Evolutionary conservation across 371 early-diverging fungal genomes (phyloP), one percentile per base, ranked within the genome.

Genomic region (Mucor racemosus): DNA sequence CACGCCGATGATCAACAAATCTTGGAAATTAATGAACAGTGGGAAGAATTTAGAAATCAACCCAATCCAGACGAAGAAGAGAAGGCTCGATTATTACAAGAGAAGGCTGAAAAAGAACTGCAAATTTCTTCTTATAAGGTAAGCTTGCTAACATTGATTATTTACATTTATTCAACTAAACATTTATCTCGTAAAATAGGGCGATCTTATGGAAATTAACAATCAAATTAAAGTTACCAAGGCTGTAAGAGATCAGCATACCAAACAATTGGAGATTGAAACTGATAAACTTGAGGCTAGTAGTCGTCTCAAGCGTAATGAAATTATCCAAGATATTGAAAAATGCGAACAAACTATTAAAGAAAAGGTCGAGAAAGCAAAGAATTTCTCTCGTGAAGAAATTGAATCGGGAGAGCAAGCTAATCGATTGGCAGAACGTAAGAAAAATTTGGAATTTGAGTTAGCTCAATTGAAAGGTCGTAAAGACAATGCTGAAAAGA

Each of bases 271-370:
- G 4, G 64, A 79, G 39, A 67, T 69, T 0, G 76, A 73, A 17
- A 72, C 72, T 8, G 62, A 78, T 6, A 76, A 77, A 63, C 59
- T 73, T 2, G 73, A 78, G 54, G 69, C 50, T 42, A 70, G 50
- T 61, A 76, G 82, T 36, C 50, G 64, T 11, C 4, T 68, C 19
- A 68, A 68, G 17, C 64, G 68, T 2, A 50, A 65, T 33, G 62
- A 62, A 42, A 68, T 72, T 11, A 1, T 41, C 1, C 68, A 64
- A 0, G 83, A 86, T 34, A 84, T 85, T 8, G 78, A 84, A 39
- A 50, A 39, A 13, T 59, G 78, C 6, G 69, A 75, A 63, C 63
- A 58, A 26, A 54, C 61, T 2, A 55, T 70, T 36, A 38, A 62
- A 13, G 40, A 57, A 10, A 60, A 50, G 31, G 19, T 11, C 2